Percentiles rank a stretch among this genome's conserved stretches.
Conservation (phyloP, 2,329 filamentous ascomycete species). For the Neopestalotiopsis sp. region DNA sequence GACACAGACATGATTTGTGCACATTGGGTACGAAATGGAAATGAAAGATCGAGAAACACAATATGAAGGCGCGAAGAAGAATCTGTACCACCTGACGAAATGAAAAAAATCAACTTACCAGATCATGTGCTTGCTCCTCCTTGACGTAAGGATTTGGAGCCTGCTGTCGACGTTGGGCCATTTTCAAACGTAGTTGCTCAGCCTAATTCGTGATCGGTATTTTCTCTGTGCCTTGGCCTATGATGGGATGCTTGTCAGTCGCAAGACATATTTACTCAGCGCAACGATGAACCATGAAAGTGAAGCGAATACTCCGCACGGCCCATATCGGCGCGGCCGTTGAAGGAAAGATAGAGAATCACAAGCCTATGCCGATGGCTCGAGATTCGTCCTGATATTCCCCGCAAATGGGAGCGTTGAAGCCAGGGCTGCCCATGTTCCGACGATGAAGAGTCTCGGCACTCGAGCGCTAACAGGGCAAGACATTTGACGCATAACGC, state of each 20-base stretch:
- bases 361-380: slow-evolving; percentile 18
- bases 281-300: slow-evolving; percentile 33
- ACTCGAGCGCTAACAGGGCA: slow-evolving; percentile 5
- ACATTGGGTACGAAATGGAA: not conserved
- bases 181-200: slow-evolving; percentile 47
- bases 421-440: slow-evolving; percentile 17
- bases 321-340: slow-evolving; percentile 31
- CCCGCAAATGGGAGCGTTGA: slow-evolving; percentile 3
- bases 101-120: slow-evolving; percentile 43
- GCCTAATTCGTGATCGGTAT: slow-evolving; percentile 17
- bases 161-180: slow-evolving; percentile 50
- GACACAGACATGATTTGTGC: not conserved
- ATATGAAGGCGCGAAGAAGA: not conserved
- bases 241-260: slow-evolving; percentile 13
- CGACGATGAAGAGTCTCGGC: not conserved
- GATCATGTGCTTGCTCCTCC: slow-evolving; percentile 47
- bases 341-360: slow-evolving; percentile 21
- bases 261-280: slow-evolving; percentile 20
- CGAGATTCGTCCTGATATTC: slow-evolving; percentile 9
- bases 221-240: slow-evolving; percentile 19
- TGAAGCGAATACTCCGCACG: slow-evolving; percentile 30
- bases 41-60: not conserved
- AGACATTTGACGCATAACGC: slow-evolving; percentile 5
- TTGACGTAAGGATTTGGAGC: slow-evolving; percentile 47
- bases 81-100: slow-evolving; percentile 19